Evolutionary conservation across 495 filamentous ascomycete species (phyloP).

Genomic region (Filosporella fistucella): DNA sequence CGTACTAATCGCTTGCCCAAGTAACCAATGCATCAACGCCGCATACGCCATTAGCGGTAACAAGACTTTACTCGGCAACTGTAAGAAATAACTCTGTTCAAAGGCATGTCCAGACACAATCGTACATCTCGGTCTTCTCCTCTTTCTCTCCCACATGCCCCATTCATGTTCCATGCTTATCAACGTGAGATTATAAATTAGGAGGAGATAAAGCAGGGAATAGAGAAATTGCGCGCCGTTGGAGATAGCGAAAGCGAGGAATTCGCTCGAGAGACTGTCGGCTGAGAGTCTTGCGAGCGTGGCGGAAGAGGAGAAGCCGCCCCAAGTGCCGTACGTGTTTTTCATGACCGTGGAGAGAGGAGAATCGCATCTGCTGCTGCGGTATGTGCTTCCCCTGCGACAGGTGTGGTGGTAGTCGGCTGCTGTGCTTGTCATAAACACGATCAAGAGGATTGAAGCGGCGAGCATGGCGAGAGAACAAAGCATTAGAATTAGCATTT

Average conservation of each 20-base stretch:
- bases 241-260: slow-evolving; percentile 12
- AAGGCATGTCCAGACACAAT: slow-evolving; percentile 2
- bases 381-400: not conserved
- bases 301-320: slow-evolving; percentile 8
- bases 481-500: slow-evolving; percentile 11
- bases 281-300: slow-evolving; percentile 5
- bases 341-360: not conserved
- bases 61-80: slow-evolving; percentile 5
- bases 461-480: slow-evolving; percentile 2
- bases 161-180: slow-evolving; percentile 16
- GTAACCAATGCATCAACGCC: slow-evolving; percentile 12
- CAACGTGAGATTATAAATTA: slow-evolving; percentile 13
- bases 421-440: not conserved
- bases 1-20: slow-evolving; percentile 9
- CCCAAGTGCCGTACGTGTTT: slow-evolving; percentile 8
- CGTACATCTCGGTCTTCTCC: slow-evolving; percentile 7
- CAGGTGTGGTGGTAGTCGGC: not conserved
- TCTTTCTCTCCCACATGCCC: slow-evolving; percentile 3
- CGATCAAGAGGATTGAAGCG: slow-evolving; percentile 4
- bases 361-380: not conserved
- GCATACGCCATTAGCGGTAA: slow-evolving; percentile 9
- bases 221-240: slow-evolving; percentile 13
- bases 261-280: slow-evolving; percentile 3
- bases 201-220: slow-evolving; percentile 8
- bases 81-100: slow-evolving; percentile 11